Evolutionary conservation across 331 rosid species (phyloP), one percentile per base, ranked within the genome.

Genomic region (Telfairia occidentalis): DNA sequence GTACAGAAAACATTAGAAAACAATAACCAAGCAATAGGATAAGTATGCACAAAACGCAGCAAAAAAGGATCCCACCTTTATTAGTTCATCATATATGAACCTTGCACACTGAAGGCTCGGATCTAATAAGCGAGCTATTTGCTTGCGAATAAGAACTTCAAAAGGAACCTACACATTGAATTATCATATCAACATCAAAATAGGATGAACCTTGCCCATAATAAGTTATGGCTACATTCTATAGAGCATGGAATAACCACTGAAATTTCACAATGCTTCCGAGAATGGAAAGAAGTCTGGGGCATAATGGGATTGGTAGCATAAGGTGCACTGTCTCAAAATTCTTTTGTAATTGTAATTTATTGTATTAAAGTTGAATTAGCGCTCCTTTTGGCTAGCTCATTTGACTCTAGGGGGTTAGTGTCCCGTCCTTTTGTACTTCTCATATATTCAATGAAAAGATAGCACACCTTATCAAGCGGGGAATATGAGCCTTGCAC

Each of bases 41-140:
- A 11, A 79, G 30, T 59, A 75, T 9, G 43, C 38, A 78, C 46
- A 75, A 77, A 61, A 66, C 5, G 8, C 32, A 46, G n/a, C 75
- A 21, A 4, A 18, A 74, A 42, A 59, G 49, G 32, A 75, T 45
- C 79, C 64, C 75, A 92, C 99, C 97, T 90, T 92, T 71, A 90
- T 78, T 75, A 95, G 85, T 81, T 95, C 99, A 3, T 91, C 97
- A 55, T 90, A 95, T 85, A 92, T 95, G 86, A 95, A 92, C 87
- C 97, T 87, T 32, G 99, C 97, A 54, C 99, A 95, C 71, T 95
- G 97, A 84, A 92, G 92, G 85, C 96, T 86, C 76, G 99, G 99
- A 85, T 95, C 97, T 83, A 90, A 82, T 59, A 95, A 84, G 15
- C 96, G 96, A 84, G 92, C 84, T 80, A 95, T 89, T 79, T 95